A percentile compares a stretch with the other conserved stretches of the same genome.
phyloP scores from a whole-genome alignment of 1,284 basidiomycete species.

The Waitea zeae region DNA sequence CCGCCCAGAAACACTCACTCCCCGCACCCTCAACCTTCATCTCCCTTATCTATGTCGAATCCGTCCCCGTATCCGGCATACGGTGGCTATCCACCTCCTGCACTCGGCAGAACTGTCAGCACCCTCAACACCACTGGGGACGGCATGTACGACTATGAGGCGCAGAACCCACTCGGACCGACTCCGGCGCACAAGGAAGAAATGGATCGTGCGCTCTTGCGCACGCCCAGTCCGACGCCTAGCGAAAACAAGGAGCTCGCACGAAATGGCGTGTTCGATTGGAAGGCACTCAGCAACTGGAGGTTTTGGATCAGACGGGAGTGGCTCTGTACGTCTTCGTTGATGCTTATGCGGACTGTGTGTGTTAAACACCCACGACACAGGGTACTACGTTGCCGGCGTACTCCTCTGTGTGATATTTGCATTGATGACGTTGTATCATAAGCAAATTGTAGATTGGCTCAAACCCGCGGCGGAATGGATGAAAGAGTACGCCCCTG shows the following conservation, averaged over 20 bases:
- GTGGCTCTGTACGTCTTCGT: conserved; percentile 25
- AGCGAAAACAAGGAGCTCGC: conserved; percentile 18
- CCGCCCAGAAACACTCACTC: too few species aligned
- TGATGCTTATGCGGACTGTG: background rate
- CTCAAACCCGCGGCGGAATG: conserved; percentile 35
- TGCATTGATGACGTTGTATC: conserved; percentile 36
- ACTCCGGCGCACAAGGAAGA: too few species aligned
- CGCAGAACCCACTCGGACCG: conserved; percentile 8
- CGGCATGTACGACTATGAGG: conserved; percentile 9
- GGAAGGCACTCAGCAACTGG: conserved; percentile 22
- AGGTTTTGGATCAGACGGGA: conserved; percentile 30
- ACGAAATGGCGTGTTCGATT: conserved; percentile 22
- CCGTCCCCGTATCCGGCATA: conserved; percentile 17
- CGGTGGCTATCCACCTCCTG: conserved; percentile 7
- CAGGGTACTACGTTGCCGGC: conserved; percentile 19
- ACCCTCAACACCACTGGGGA: conserved; percentile 6
- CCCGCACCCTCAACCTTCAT: too few species aligned
- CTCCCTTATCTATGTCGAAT: too few species aligned
- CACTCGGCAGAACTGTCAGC: conserved; percentile 11
- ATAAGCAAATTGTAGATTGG: conserved; percentile 37
- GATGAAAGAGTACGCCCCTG: conserved; percentile 22
- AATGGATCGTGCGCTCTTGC: too few species aligned
- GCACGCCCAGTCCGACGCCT: conserved; percentile 23
- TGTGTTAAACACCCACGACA: background rate
- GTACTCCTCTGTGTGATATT: conserved; percentile 19